Base-by-base conservation (phyloP, 2,329 filamentous ascomycete genomes). In the Sarocladium brachiariae region DNA sequence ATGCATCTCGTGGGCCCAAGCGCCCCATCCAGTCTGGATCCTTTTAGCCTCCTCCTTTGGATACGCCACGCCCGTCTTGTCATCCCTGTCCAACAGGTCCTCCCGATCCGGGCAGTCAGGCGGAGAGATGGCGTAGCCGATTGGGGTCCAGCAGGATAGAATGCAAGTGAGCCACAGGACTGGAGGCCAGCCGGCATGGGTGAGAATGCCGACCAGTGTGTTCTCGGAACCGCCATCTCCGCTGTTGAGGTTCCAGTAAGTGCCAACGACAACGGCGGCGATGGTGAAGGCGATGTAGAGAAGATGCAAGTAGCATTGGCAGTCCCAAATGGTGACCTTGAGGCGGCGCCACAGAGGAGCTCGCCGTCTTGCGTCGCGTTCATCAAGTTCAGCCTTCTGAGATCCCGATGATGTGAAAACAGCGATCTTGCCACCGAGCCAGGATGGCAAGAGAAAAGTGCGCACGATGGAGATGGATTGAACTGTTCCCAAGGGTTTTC, bases 171-270 rank as follows among this genome's bases (percentile, higher is more conserved):
- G 56, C 64, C 74, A 78, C 4, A 73, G 70, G 23, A 77, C 58
- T 0, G 76, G 76, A 4, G 75, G 75, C 76, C 76, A 80, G 61
- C 70, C 72, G 8, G 72, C 74, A 57, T 78, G 75, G 0, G 75
- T 76, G 27, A 80, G 60, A 3, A 80, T 61, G 52, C 70, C 70
- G 24, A 73, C 57, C 11, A 77, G 62, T 19, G 68, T 61, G 13
- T 65, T 61, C 53, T 64, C 60, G 35, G 62, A n/a, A n/a, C n/a
- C 60, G 10, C 63, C 57, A 18, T 62, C 58, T 34, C 70, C 58
- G 23, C 64, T 53, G 18, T 62, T 55, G 56, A 71, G 70, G 56
- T 68, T 71, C 50, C 68, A 68, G 59, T 71, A 73, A 11, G 66
- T 67, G 13, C 68, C 70, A 41, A 70, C 58, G 25, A 67, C 65